phyloP scores from a whole-genome alignment of 1,139 yeast species.

The Suhomyces choctaworum region DNA sequence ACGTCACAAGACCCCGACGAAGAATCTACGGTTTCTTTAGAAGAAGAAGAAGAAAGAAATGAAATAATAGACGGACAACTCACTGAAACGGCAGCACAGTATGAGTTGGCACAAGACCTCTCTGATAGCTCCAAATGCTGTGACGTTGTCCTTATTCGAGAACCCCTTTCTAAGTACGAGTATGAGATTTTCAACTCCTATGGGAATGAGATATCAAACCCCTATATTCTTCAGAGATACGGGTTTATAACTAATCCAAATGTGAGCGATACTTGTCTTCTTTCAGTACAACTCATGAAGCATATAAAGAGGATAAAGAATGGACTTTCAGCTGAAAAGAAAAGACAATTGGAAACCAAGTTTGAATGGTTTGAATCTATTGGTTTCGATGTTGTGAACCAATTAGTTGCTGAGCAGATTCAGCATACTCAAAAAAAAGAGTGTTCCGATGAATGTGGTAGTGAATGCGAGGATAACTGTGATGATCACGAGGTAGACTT shows the following conservation, averaged over 20 bases:
- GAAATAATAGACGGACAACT: slow-evolving; percentile 1
- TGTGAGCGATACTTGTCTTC: slow-evolving; percentile 55
- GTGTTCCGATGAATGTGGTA: slow-evolving; percentile 15
- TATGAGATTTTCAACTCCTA: slow-evolving; percentile 74
- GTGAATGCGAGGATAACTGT: slow-evolving; percentile 17
- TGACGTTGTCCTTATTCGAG: slow-evolving; percentile 50
- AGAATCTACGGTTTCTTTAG: slow-evolving; percentile 26
- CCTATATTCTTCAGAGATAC: slow-evolving; percentile 67
- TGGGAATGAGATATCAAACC: slow-evolving; percentile 66
- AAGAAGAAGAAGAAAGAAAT: slow-evolving; percentile 18
- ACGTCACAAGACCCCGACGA: slow-evolving; percentile 31
- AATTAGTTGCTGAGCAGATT: slow-evolving; percentile 27
- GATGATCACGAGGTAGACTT: slow-evolving; percentile 19
- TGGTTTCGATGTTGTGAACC: slow-evolving; percentile 50
- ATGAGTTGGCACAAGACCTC: slow-evolving; percentile 34
- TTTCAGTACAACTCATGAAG: slow-evolving; percentile 53
- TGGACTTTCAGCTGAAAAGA: slow-evolving; percentile 23
- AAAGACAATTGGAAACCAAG: slow-evolving; percentile 42
- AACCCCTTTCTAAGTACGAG: slow-evolving; percentile 40
- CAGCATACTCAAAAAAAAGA: slow-evolving; percentile 1
- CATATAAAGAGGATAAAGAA: slow-evolving; percentile 36
- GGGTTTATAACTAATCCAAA: slow-evolving; percentile 68
- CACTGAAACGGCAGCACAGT: slow-evolving; percentile 14
- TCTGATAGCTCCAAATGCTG: slow-evolving; percentile 49
- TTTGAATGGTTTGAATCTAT: slow-evolving; percentile 63